phyloP scores from a whole-genome alignment of 495 filamentous ascomycete species.

The Penicillium nucicola region DNA sequence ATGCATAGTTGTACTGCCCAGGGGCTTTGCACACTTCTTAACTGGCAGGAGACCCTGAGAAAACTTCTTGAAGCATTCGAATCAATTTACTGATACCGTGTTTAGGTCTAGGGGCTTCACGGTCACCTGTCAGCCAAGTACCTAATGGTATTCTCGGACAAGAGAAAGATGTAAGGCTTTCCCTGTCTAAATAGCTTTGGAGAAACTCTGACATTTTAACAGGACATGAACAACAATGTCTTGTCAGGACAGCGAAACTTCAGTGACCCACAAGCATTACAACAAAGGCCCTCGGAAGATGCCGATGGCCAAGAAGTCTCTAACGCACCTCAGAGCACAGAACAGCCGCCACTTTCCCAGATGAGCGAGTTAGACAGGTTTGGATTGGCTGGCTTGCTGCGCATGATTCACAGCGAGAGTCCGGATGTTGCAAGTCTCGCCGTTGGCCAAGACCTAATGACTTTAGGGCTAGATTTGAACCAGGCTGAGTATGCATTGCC shows the following conservation, averaged over 20 bases:
- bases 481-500: slow-evolving; percentile 65
- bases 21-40: too few species aligned
- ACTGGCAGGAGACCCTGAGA: neutral
- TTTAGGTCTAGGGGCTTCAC: slow-evolving; percentile 37
- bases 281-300: slow-evolving; percentile 38
- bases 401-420: slow-evolving; percentile 74
- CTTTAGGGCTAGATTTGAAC: slow-evolving; percentile 74
- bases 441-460: slow-evolving; percentile 73
- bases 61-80: neutral
- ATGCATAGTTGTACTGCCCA: too few species aligned
- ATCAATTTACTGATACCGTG: slow-evolving; percentile 12
- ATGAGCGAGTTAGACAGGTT: slow-evolving; percentile 80
- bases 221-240: slow-evolving; percentile 35
- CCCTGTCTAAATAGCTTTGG: neutral
- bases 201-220: slow-evolving; percentile 4
- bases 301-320: slow-evolving; percentile 38
- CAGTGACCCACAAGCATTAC: slow-evolving; percentile 32
- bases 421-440: slow-evolving; percentile 73
- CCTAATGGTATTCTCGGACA: slow-evolving; percentile 39
- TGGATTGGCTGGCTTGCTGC: slow-evolving; percentile 74
- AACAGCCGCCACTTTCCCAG: slow-evolving; percentile 61
- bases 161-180: slow-evolving; percentile 41
- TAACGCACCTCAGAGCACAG: slow-evolving; percentile 35
- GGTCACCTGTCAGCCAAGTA: slow-evolving; percentile 41
- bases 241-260: slow-evolving; percentile 34